These are phyloP conservation scores for Pezicula radicicola DNA, from an alignment of 2,329 filamentous ascomycete genomes.

Conservation along the genomic window DNA sequence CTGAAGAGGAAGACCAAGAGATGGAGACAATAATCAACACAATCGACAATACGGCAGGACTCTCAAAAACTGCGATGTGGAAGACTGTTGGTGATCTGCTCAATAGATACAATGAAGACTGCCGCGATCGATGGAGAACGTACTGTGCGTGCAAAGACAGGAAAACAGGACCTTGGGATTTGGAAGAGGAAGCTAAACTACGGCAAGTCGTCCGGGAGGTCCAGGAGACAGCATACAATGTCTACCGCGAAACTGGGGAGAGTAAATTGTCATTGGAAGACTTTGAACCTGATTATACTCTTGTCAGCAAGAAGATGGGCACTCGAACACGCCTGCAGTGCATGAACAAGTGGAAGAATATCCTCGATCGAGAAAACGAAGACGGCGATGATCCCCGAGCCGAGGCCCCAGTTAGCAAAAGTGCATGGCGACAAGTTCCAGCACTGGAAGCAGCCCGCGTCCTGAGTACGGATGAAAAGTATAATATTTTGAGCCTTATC, in stretches of 20 bases:
- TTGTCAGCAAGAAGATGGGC: constrained; percentile 60
- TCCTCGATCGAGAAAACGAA: constrained; percentile 31
- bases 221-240: constrained; percentile 44
- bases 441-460: constrained; percentile 38
- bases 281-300: constrained; percentile 55
- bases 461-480: constrained; percentile 43
- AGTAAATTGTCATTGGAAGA: constrained; percentile 39
- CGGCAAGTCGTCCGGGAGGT: constrained; percentile 49
- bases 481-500: constrained; percentile 41
- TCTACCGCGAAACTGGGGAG: constrained; percentile 20
- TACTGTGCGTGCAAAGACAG: constrained; percentile 55
- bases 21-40: constrained; percentile 43
- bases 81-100: constrained; percentile 57
- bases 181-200: constrained; percentile 62
- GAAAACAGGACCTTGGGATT: constrained; percentile 42
- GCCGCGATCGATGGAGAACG: constrained; percentile 69
- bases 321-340: constrained; percentile 67
- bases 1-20: constrained; percentile 52
- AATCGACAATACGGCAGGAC: constrained; percentile 23
- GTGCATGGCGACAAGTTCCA: constrained; percentile 39
- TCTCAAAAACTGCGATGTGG: constrained; percentile 51
- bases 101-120: constrained; percentile 62
- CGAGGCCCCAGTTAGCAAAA: constrained; percentile 23
- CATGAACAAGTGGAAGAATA: constrained; percentile 60
- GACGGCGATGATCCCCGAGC: constrained; percentile 13